Conservation (phyloP, 164 flowering plant genomes). For the Macadamia tetraphylla region DNA sequence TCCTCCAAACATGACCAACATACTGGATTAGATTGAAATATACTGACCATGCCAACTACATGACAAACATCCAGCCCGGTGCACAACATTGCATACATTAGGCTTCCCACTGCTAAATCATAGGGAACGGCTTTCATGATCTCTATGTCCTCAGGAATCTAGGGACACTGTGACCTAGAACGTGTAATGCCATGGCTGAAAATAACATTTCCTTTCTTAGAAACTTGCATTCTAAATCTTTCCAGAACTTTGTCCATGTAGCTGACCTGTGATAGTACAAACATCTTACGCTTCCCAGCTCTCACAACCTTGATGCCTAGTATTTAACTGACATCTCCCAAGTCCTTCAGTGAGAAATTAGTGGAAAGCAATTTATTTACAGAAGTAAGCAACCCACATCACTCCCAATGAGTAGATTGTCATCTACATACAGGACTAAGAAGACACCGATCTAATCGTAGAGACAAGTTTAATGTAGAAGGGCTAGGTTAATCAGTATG, state of each 20-base stretch:
- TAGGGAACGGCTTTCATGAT: conserved; percentile 2
- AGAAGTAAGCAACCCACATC: background rate
- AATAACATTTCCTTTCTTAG: conserved; percentile 7
- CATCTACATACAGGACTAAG: no score
- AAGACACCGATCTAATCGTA: no score
- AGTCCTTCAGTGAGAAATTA: conserved; percentile 8
- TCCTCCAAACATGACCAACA: no score
- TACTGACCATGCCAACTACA: conserved; percentile 9
- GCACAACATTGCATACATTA: conserved; percentile 4
- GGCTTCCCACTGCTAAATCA: conserved; percentile 3
- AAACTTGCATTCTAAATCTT: conserved; percentile 1
- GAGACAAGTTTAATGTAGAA: no score
- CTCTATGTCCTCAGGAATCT: background rate
- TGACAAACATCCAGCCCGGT: conserved; percentile 8
- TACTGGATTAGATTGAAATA: background rate
- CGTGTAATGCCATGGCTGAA: conserved; percentile 4
- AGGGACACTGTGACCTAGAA: background rate
- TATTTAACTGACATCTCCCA: conserved; percentile 7
- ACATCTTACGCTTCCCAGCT: background rate
- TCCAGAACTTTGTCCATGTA: background rate
- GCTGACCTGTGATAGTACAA: background rate
- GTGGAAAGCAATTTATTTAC: conserved; percentile 4
- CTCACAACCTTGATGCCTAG: conserved; percentile 5
- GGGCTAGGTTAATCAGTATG: no score
- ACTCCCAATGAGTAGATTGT: conserved; percentile 1